A percentile compares a stretch with the other conserved stretches of the same genome.
Evolutionary conservation across 768 basidiomycete species (phyloP).

Genomic region (Coprinopsis sp.): DNA sequence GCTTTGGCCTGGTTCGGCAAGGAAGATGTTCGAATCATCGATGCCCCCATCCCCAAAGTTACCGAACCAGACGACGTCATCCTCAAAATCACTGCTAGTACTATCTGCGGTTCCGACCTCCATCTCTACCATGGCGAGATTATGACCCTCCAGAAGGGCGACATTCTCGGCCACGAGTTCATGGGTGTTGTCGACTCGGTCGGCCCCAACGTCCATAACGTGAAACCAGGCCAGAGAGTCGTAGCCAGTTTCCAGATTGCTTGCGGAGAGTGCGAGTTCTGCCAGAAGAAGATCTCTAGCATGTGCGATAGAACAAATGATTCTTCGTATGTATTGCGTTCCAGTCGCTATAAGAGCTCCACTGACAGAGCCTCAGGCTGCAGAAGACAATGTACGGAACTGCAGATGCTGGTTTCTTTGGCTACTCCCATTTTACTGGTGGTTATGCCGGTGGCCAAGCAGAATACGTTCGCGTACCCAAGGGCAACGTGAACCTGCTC

Average conservation of each 20-base stretch:
- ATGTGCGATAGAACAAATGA: slow-evolving; percentile 73
- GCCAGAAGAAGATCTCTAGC: slow-evolving; percentile 66
- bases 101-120: slow-evolving; percentile 65
- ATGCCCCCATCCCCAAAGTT: slow-evolving; percentile 47
- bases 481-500: slow-evolving; percentile 64
- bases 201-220: slow-evolving; percentile 57
- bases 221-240: slow-evolving; percentile 63
- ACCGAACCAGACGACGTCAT: slow-evolving; percentile 75
- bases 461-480: slow-evolving; percentile 69
- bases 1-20: slow-evolving; percentile 67
- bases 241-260: slow-evolving; percentile 79
- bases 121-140: slow-evolving; percentile 69
- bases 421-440: slow-evolving; percentile 67
- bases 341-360: neutral
- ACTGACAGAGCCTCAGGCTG: slow-evolving; percentile 27
- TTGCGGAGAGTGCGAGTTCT: slow-evolving; percentile 68
- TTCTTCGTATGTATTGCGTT: slow-evolving; percentile 40
- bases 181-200: slow-evolving; percentile 68
- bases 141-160: slow-evolving; percentile 61
- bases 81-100: slow-evolving; percentile 70
- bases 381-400: slow-evolving; percentile 61
- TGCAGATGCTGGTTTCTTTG: slow-evolving; percentile 67
- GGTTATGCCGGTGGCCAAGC: slow-evolving; percentile 75
- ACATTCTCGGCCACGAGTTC: slow-evolving; percentile 75
- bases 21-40: slow-evolving; percentile 38